Conservation (phyloP, 768 basidiomycete species). For the Pisolithus marmoratus region DNA sequence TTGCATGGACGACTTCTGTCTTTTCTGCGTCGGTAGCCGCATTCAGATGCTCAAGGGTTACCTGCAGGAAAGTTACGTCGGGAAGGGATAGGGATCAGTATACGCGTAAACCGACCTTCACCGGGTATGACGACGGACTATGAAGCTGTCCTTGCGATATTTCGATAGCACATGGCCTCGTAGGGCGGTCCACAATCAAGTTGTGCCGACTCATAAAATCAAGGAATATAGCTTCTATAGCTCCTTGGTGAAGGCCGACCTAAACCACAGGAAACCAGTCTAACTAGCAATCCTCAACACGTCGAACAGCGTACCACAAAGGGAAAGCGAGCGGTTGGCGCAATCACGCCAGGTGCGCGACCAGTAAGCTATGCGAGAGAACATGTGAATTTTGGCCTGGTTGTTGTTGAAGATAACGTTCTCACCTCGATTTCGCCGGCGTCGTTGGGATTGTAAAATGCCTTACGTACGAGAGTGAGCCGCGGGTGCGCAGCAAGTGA, state of each 20-base stretch:
- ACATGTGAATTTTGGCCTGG: neutral
- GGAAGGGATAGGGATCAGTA: neutral
- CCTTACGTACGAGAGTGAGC: slow-evolving; percentile 32
- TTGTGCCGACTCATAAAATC: slow-evolving; percentile 31
- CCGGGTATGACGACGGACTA: slow-evolving; percentile 21
- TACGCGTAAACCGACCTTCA: slow-evolving; percentile 18
- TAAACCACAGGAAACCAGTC: slow-evolving; percentile 7
- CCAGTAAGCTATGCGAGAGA: slow-evolving; percentile 45
- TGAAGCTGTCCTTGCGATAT: slow-evolving; percentile 36
- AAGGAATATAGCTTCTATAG: slow-evolving; percentile 37
- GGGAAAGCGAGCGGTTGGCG: slow-evolving; percentile 60
- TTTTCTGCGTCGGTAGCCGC: slow-evolving; percentile 21
- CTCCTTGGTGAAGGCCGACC: slow-evolving; percentile 35
- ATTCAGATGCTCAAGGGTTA: slow-evolving; percentile 18
- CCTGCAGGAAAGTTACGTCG: slow-evolving; percentile 7
- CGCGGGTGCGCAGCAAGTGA: neutral
- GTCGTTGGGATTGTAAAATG: slow-evolving; percentile 66
- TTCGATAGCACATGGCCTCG: slow-evolving; percentile 25
- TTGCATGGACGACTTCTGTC: slow-evolving; percentile 30
- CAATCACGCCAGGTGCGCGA: slow-evolving; percentile 55
- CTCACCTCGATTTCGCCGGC: slow-evolving; percentile 60
- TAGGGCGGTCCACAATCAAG: slow-evolving; percentile 32
- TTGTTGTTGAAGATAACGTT: neutral
- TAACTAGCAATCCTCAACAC: neutral
- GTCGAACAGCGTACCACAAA: slow-evolving; percentile 46